Evolutionary conservation across 2,329 filamentous ascomycete species (phyloP).

Genomic region (Sarocladium brachiariae): DNA sequence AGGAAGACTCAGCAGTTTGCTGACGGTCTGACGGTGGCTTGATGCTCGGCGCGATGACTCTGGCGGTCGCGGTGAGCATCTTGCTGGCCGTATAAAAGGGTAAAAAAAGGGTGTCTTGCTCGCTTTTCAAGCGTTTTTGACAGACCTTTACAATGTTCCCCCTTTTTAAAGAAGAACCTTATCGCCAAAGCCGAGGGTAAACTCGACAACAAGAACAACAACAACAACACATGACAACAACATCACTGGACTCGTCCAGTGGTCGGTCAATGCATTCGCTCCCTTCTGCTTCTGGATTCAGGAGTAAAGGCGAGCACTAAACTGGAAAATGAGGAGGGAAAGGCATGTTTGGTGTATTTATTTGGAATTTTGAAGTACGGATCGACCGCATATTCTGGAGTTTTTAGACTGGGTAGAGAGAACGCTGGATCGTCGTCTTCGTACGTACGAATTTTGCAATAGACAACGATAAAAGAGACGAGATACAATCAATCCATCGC

Average conservation of each 20-base stretch:
- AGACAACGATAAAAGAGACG: neutral
- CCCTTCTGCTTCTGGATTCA: too few species aligned
- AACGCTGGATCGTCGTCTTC: neutral
- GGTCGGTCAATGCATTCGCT: too few species aligned
- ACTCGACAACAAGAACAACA: neutral
- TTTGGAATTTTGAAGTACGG: too few species aligned
- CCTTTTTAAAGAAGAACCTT: too few species aligned
- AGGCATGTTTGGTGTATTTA: too few species aligned
- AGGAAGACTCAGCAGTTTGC: conserved; percentile 5
- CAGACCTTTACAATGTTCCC: neutral
- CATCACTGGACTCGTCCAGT: neutral
- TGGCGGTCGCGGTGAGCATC: conserved; percentile 7
- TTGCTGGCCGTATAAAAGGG: conserved; percentile 7
- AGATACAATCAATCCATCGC: too few species aligned
- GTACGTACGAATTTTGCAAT: neutral
- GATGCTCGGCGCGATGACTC: conserved; percentile 8
- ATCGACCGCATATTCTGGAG: neutral
- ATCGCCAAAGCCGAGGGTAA: too few species aligned
- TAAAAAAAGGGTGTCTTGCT: neutral
- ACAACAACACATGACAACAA: neutral
- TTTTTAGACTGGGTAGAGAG: neutral
- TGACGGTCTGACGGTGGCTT: conserved; percentile 9
- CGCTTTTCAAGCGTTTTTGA: neutral
- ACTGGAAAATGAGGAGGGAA: too few species aligned
- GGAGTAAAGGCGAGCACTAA: too few species aligned